phyloP scores from a whole-genome alignment of 257 asterid genomes.

The Solanum medicagineum region DNA sequence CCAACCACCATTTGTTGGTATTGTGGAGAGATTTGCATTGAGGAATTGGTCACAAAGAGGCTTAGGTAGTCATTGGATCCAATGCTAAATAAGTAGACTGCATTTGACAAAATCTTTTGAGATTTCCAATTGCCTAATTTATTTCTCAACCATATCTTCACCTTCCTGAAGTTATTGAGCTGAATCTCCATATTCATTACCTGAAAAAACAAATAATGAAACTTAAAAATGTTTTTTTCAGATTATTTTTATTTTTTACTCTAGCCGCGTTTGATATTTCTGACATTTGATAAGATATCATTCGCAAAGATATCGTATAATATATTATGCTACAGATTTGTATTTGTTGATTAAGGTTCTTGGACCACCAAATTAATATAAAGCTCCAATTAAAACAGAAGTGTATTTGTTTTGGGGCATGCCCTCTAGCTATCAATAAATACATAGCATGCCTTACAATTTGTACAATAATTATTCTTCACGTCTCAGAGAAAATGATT shows the following conservation, averaged over 20 bases:
- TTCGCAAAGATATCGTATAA: background rate
- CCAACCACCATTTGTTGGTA: slow-evolving; percentile 38
- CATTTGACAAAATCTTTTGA: slow-evolving; percentile 19
- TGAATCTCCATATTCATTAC: slow-evolving; percentile 44
- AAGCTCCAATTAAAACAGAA: background rate
- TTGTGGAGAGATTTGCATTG: background rate
- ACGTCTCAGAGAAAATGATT: too few species aligned
- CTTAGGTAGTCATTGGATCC: slow-evolving; percentile 48
- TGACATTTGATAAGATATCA: background rate
- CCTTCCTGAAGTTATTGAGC: slow-evolving; percentile 25
- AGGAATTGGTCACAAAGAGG: slow-evolving; percentile 39
- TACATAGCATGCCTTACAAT: too few species aligned
- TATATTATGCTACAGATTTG: background rate
- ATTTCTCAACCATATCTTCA: slow-evolving; percentile 10
- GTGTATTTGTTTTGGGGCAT: background rate
- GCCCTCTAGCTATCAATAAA: background rate
- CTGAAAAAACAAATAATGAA: slow-evolving; percentile 7
- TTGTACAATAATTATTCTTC: too few species aligned
- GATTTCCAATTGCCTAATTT: slow-evolving; percentile 12
- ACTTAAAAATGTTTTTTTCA: background rate
- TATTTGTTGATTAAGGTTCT: background rate
- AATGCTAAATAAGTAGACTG: slow-evolving; percentile 41
- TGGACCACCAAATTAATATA: background rate
- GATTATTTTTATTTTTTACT: background rate
- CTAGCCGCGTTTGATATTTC: background rate